Percentiles rank a stretch among this genome's conserved stretches.
phyloP scores from a whole-genome alignment of 495 filamentous ascomycete species.

The Penicillium malachiteum region DNA sequence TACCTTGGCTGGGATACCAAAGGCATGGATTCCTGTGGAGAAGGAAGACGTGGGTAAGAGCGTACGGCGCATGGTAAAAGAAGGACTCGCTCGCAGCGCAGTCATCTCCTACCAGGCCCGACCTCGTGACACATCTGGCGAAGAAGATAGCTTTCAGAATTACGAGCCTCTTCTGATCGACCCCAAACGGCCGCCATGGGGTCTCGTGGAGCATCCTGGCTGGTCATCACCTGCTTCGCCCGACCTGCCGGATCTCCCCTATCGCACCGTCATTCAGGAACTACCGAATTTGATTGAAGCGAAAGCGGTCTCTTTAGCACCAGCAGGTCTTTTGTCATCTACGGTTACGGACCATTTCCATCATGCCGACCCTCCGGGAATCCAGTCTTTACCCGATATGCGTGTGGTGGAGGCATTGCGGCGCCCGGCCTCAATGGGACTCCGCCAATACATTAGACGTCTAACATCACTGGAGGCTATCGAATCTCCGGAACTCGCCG shows the following conservation, averaged over 20 bases:
- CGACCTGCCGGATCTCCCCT: constrained; percentile 78
- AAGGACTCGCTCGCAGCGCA: constrained; percentile 69
- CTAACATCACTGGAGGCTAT: constrained; percentile 69
- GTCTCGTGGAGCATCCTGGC: constrained; percentile 76
- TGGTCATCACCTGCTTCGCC: constrained; percentile 78
- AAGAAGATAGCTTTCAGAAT: constrained; percentile 29
- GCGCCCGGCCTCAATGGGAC: constrained; percentile 67
- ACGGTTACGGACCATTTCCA: constrained; percentile 28
- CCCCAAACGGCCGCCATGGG: constrained; percentile 64
- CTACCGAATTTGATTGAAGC: constrained; percentile 91
- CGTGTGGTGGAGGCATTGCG: constrained; percentile 69
- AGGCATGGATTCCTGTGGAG: constrained; percentile 76
- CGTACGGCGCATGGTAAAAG: constrained; percentile 71
- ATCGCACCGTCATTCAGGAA: constrained; percentile 77
- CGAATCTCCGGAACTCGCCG: constrained; percentile 51
- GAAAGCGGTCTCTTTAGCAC: constrained; percentile 81
- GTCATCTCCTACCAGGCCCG: constrained; percentile 75
- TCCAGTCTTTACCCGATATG: constrained; percentile 49
- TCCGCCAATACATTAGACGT: constrained; percentile 75
- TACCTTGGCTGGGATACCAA: constrained; percentile 78
- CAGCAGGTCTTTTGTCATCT: constrained; percentile 50
- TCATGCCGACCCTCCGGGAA: constrained; percentile 16
- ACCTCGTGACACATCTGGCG: constrained; percentile 54
- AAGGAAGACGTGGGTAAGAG: constrained; percentile 68
- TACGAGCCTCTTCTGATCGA: constrained; percentile 34